Percentiles rank a stretch among this genome's conserved stretches.
Evolutionary conservation across 495 filamentous ascomycete species (phyloP).

Genomic region (Penicillium paradoxum): DNA sequence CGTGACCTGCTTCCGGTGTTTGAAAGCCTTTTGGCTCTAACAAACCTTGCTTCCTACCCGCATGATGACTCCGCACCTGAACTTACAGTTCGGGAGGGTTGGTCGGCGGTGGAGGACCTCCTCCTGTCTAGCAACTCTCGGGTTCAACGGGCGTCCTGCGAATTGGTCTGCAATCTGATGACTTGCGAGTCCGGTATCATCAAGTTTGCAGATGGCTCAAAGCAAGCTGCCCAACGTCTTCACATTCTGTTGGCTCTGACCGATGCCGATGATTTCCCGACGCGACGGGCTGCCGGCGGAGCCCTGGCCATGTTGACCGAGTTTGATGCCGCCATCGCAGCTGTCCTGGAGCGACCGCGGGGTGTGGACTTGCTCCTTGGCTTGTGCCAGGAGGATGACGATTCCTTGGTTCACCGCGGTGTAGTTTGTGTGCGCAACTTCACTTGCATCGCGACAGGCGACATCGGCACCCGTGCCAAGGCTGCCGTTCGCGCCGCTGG

Average conservation of each 20-base stretch:
- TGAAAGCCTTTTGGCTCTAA: slow-evolving; percentile 84
- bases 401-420: slow-evolving; percentile 72
- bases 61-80: slow-evolving; percentile 58
- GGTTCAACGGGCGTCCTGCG: slow-evolving; percentile 76
- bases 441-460: slow-evolving; percentile 36
- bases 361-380: slow-evolving; percentile 66
- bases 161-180: slow-evolving; percentile 90
- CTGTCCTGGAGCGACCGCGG: slow-evolving; percentile 60
- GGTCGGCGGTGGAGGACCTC: slow-evolving; percentile 72
- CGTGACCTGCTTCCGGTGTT: slow-evolving; percentile 85
- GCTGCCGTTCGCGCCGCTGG: slow-evolving; percentile 40
- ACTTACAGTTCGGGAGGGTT: slow-evolving; percentile 65
- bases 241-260: slow-evolving; percentile 81
- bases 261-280: slow-evolving; percentile 75
- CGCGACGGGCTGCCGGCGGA: slow-evolving; percentile 79
- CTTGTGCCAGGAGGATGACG: slow-evolving; percentile 69
- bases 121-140: slow-evolving; percentile 70
- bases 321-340: slow-evolving; percentile 65
- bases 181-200: slow-evolving; percentile 67
- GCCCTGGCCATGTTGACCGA: slow-evolving; percentile 79
- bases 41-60: slow-evolving; percentile 81
- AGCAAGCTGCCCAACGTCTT: slow-evolving; percentile 63
- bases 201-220: slow-evolving; percentile 66
- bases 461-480: slow-evolving; percentile 36
- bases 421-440: slow-evolving; percentile 63